Base-by-base conservation (phyloP, 192 early-diverging fungal species). In the Phycomyces nitens region DNA sequence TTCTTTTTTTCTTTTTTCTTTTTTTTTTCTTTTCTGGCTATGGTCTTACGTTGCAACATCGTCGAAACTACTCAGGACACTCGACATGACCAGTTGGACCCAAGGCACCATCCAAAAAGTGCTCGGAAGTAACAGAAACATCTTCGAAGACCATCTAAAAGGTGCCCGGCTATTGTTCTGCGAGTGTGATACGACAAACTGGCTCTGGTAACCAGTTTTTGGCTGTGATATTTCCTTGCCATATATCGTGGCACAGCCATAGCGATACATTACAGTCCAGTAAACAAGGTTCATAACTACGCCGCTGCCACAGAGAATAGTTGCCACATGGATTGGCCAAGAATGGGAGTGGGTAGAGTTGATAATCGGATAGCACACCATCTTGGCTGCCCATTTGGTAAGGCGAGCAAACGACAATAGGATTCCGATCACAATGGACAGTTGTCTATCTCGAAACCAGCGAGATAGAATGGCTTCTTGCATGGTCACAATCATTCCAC, bases 391-490 rank as follows among this genome's bases (percentile, higher is more conserved):
- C 67, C 89, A 92, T 7, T 84, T 85, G 22, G 87, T 80, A 27
- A 92, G 71, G 49, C 87, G 81, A n/a, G 88, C 84, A 6, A 82
- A 82, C 16, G 83, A 80, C 23, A 92, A 73, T 55, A 86, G 77
- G 52, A 87, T 62, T 7, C 84, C 88, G 57, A 92, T 77, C 12
- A 88, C 86, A 22, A 89, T 72, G 0, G 86, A 81, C 29, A 92
- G 77, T 1, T 84, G 79, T 42, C 82, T 81, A 57, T 87, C 83
- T 47, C 78, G 82, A 68, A 92, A 92, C 79, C 88, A 90, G 73
- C 85, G 84, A 5, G 84, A 81, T 24, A 89, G 75, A 12, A 92
- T 88, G 0, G 87, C 88, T 62, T 92, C 88, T 71, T 92, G 88
- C 43, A 89, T 86, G 4, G 87, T 86, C 0, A 84, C 82, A 60